Evolutionary conservation across 2,329 filamentous ascomycete genomes (phyloP).

Genomic region (Aspergillus sojae): DNA sequence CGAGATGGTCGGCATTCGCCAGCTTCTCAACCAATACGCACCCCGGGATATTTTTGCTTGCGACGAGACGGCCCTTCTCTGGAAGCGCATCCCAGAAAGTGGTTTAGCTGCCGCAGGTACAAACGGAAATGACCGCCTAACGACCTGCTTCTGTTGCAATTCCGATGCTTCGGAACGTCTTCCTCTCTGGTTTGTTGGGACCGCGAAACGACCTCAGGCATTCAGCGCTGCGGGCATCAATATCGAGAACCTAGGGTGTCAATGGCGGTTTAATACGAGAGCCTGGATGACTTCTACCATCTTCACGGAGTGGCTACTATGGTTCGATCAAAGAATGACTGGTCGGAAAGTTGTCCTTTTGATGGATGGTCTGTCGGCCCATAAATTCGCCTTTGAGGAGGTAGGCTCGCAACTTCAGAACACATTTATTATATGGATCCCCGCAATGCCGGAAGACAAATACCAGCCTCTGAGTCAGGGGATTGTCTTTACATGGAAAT

Average conservation of each 20-base stretch:
- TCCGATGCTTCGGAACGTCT: neutral
- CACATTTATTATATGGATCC: slow-evolving; percentile 1
- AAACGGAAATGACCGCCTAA: too few species aligned
- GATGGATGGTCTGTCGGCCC: neutral
- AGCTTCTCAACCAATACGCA: too few species aligned
- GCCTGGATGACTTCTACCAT: neutral
- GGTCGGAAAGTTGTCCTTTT: slow-evolving; percentile 1
- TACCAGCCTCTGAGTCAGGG: neutral
- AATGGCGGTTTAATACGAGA: neutral
- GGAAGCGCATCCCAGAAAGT: too few species aligned
- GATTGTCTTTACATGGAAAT: neutral
- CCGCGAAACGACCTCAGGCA: neutral
- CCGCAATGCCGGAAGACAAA: neutral
- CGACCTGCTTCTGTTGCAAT: neutral
- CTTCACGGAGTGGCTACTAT: neutral
- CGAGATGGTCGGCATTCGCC: too few species aligned
- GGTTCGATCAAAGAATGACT: neutral
- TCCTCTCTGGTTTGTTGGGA: neutral
- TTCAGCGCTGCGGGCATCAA: neutral
- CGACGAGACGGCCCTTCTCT: too few species aligned
- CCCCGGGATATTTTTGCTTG: too few species aligned
- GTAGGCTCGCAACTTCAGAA: neutral
- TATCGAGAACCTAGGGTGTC: neutral
- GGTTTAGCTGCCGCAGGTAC: too few species aligned
- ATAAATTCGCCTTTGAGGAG: neutral